phyloP scores from a whole-genome alignment of 345 rosid genomes.

The Populus deltoides region DNA sequence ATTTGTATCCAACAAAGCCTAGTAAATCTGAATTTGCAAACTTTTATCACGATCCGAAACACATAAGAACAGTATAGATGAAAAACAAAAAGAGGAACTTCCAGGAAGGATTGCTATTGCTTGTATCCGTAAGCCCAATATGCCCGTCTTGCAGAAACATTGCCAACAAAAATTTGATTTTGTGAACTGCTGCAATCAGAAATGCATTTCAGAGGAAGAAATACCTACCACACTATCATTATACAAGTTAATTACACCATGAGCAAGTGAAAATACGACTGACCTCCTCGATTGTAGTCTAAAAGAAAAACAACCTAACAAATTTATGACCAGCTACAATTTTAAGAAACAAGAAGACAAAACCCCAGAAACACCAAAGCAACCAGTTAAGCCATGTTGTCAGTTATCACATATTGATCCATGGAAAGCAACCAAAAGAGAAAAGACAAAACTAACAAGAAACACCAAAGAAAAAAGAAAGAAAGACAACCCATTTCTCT shows the following conservation, averaged over 20 bases:
- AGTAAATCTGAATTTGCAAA: conserved; percentile 24
- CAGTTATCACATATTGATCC: neutral
- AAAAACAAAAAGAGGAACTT: conserved; percentile 58
- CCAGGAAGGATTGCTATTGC: conserved; percentile 51
- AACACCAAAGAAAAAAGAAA: neutral
- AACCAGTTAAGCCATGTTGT: neutral
- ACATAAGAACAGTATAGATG: conserved; percentile 57
- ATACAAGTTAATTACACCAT: conserved; percentile 4
- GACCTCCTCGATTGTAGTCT: neutral
- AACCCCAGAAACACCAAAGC: neutral
- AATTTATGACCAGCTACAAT: neutral
- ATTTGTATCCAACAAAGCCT: conserved; percentile 29
- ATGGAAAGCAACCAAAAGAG: too few species aligned
- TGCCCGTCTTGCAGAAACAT: conserved; percentile 70
- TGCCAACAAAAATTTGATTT: conserved; percentile 50
- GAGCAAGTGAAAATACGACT: neutral
- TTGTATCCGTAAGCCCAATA: conserved; percentile 44
- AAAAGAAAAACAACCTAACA: neutral
- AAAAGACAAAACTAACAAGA: too few species aligned
- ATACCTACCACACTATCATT: conserved; percentile 24
- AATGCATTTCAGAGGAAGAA: conserved; percentile 63
- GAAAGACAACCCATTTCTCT: conserved; percentile 27
- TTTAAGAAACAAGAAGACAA: neutral
- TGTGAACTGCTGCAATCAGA: conserved; percentile 60
- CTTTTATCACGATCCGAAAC: conserved; percentile 45